Evolutionary conservation across 2,329 filamentous ascomycete genomes (phyloP).

Genomic region (Stemphylium vesicarium): DNA sequence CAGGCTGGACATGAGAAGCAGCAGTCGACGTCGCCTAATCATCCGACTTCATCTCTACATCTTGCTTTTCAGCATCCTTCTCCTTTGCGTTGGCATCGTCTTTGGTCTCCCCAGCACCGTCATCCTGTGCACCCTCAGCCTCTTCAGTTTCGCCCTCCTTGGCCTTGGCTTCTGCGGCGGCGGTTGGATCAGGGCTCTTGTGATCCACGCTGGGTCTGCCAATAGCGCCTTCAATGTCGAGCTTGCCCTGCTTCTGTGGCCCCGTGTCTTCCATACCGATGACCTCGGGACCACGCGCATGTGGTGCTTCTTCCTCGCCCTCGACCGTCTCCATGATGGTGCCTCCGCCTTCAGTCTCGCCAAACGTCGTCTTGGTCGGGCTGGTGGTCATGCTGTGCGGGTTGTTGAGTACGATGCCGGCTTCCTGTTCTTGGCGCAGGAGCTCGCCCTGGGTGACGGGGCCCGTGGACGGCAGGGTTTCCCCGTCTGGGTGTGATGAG

Average conservation of each 20-base stretch:
- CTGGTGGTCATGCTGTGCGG: conserved; percentile 40
- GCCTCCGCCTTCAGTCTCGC: conserved; percentile 40
- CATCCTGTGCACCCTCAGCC: neutral
- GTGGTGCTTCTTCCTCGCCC: conserved; percentile 67
- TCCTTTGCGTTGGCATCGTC: neutral
- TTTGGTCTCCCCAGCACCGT: neutral
- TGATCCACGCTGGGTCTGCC: conserved; percentile 43
- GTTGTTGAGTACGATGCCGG: conserved; percentile 72
- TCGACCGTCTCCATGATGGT: conserved; percentile 45
- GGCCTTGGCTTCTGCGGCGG: conserved; percentile 18
- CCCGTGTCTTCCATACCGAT: conserved; percentile 89
- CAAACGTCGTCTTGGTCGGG: conserved; percentile 34
- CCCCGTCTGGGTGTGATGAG: conserved; percentile 43
- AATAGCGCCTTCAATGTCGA: conserved; percentile 47
- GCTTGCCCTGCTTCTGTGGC: conserved; percentile 68
- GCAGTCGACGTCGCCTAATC: conserved; percentile 8
- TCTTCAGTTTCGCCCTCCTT: conserved; percentile 18
- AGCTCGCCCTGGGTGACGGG: conserved; percentile 77
- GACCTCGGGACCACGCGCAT: conserved; percentile 82
- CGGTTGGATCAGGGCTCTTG: conserved; percentile 33
- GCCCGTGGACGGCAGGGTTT: conserved; percentile 46
- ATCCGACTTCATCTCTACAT: conserved; percentile 19
- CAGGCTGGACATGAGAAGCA: neutral
- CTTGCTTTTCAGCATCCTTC: neutral
- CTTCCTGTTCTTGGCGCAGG: conserved; percentile 83